Evolutionary conservation across 179 eudicot genomes (phyloP), one percentile per base, ranked within the genome.

Genomic region (Silene noctiflora): DNA sequence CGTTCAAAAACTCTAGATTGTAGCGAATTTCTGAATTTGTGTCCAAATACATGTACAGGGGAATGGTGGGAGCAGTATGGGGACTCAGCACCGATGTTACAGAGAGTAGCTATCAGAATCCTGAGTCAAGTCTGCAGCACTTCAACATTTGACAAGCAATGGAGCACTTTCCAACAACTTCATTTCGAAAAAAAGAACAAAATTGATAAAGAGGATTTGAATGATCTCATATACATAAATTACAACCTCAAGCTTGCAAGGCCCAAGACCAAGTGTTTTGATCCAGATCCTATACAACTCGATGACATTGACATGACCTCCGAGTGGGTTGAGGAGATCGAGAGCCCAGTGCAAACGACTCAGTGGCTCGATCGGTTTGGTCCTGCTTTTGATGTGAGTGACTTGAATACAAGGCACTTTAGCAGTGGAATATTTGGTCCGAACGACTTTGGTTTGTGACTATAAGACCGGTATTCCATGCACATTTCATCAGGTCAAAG

Each of bases 61-160:
- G 84, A 89, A 68, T 95, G 99, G 98, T 95, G 99, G 99, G 97
- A 93, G 76, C 98, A 95, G 76, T 95, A 82, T 65, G 99, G 99
- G 17, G 99, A 95, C 74, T 85, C 92, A 48, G 92, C 99, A 33
- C 99, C 99, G 0, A 82, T 79, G 53, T 77, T 95, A 75, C 99
- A 95, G 76, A 85, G 89, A 69, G 91, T 89, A 74, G 99, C 98
- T 33, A 91, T 93, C 25, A 81, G 97, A 78, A 84, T 95, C 80
- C 91, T 95, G 0, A 91, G 99, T 82, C 99, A 95, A 80, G 90
- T 87, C 70, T 95, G 99, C 86, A 91, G 99, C 79, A 83, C 91
- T 35, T 84, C 87, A 5, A 83, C 88, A 7, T 81, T 80, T 0
- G 97, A 95, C 69, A 88, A 84, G 76, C 91, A 95, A 42, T 95